phyloP scores from a whole-genome alignment of 257 asterid species.

The Solanum bulbocastanum region DNA sequence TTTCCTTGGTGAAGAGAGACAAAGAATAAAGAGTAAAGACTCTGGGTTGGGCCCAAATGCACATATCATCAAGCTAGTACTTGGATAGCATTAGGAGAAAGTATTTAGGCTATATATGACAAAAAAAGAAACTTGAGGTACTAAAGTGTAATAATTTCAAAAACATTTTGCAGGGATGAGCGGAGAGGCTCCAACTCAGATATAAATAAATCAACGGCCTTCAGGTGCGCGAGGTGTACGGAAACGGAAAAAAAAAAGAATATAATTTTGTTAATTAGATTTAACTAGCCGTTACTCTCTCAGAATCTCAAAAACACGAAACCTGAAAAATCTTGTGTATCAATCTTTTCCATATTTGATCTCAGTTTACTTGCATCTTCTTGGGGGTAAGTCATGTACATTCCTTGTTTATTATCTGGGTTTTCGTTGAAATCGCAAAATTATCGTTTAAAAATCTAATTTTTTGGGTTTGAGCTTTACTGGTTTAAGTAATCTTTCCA shows the following conservation, averaged over 20 bases:
- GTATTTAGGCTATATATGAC: background rate
- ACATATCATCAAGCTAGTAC: too few relatives aligned
- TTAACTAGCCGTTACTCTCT: constrained; percentile 45
- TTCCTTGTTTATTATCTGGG: background rate
- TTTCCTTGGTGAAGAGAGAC: background rate
- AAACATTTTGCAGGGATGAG: background rate
- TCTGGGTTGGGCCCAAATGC: background rate
- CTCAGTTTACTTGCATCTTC: background rate
- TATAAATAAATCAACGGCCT: background rate
- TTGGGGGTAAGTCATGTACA: background rate
- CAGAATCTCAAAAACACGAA: background rate
- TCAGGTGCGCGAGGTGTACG: constrained; percentile 14
- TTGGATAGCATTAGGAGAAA: background rate
- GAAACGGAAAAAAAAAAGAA: constrained; percentile 14
- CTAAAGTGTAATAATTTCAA: background rate
- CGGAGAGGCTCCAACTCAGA: background rate
- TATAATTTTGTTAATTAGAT: background rate
- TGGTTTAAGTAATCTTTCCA: background rate
- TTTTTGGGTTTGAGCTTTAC: background rate
- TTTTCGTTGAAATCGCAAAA: background rate
- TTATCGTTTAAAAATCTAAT: background rate
- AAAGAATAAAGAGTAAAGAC: background rate
- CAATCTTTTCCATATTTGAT: background rate
- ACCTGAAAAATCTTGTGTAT: background rate
- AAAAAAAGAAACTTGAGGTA: background rate